Base-by-base conservation (phyloP, 192 early-diverging fungal species). In the Nowakowskiella sp. region DNA sequence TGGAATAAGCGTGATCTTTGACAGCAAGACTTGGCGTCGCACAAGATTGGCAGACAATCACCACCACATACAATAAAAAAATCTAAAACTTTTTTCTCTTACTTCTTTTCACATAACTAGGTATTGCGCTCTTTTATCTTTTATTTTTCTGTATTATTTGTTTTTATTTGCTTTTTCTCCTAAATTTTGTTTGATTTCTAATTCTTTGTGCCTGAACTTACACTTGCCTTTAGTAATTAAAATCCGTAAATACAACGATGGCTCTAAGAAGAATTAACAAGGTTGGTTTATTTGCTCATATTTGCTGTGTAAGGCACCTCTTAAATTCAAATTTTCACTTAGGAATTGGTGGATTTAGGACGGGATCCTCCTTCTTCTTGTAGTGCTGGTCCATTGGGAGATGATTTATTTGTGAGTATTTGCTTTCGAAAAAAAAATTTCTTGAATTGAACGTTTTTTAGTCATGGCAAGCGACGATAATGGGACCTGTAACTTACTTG, bases 181-280 rank as follows among this genome's bases (percentile, higher is more conserved):
- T n/a, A n/a, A n/a, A n/a, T n/a, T n/a, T n/a, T n/a, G n/a, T n/a
- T n/a, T n/a, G n/a, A n/a, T n/a, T n/a, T n/a, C n/a, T n/a, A n/a
- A n/a, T n/a, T n/a, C n/a, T n/a, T n/a, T n/a, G n/a, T n/a, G n/a
- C n/a, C n/a, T n/a, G n/a, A n/a, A n/a, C n/a, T n/a, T n/a, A n/a
- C n/a, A n/a, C n/a, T n/a, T n/a, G n/a, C n/a, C n/a, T n/a, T n/a
- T n/a, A n/a, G 6, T 8, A n/a, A n/a, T 6, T n/a, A 58, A 26
- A 29, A 54, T 49, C 43, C 6, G 5, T 28, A 56, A 22, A 24
- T 27, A 43, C 49, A 26, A 26, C 27, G 32, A 97, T 97, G 94
- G 92, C 94, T 72, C 75, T 93, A 46, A 96, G 94, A 79, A 87
- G 94, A 70, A 97, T 97, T 83, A 92, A 89, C 81, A 96, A 96